phyloP scores from a whole-genome alignment of 192 early-diverging fungal species.

The Rhizophagus clarus region DNA sequence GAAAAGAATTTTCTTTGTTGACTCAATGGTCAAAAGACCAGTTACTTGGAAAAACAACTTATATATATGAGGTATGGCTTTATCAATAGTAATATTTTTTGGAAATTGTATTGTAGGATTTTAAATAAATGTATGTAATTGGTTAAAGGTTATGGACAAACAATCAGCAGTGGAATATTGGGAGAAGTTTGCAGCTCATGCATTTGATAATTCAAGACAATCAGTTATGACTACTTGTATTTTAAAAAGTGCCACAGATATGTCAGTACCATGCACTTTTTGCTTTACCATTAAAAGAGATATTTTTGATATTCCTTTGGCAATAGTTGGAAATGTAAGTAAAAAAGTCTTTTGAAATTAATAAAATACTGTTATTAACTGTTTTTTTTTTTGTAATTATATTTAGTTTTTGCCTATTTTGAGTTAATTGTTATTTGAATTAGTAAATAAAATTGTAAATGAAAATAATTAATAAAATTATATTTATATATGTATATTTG shows the following conservation, averaged over 20 bases:
- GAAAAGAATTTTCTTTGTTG: conserved; percentile 93
- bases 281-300: conserved; percentile 97
- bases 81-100: neutral
- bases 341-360: neutral
- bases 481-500: too few relatives aligned
- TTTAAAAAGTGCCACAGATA: conserved; percentile 70
- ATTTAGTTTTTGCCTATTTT: conserved; percentile 24
- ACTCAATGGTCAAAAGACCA: conserved; percentile 90
- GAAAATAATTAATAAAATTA: neutral
- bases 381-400: too few relatives aligned
- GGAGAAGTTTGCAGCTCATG: conserved; percentile 90
- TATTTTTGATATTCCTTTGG: conserved; percentile 93
- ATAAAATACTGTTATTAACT: neutral
- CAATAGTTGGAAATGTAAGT: conserved; percentile 70
- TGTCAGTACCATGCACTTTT: conserved; percentile 85
- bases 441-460: neutral
- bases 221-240: conserved; percentile 89
- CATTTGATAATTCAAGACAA: conserved; percentile 92
- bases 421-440: neutral
- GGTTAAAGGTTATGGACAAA: conserved; percentile 85
- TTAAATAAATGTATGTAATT: neutral
- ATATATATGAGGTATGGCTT: conserved; percentile 71
- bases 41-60: conserved; percentile 75
- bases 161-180: conserved; percentile 92
- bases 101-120: too few relatives aligned